Evolutionary conservation across 1,284 basidiomycete species (phyloP), one percentile per base, ranked within the genome.

Genomic region (Porogramme epimiltina): DNA sequence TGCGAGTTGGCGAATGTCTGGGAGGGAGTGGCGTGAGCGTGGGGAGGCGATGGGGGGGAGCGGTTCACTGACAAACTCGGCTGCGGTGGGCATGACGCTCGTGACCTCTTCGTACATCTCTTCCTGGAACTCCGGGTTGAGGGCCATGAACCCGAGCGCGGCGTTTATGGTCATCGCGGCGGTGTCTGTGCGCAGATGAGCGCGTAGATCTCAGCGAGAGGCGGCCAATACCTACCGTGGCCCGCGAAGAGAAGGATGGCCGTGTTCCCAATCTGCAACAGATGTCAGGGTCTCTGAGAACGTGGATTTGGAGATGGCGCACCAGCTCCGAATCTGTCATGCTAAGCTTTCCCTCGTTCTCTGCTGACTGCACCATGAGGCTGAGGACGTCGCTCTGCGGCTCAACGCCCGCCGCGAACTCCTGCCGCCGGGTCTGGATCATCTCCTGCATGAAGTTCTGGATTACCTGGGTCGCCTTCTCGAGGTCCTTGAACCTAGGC

Each of bases 221-320:
- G n/a, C n/a, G n/a, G n/a, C n/a, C n/a, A n/a, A n/a, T n/a, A 37
- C 57, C 38, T 20, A 60, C 60, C 38, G 34, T 55, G 53, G 4
- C 60, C 60, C 9, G 60, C 60, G 41, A 62, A 58, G 33, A 60
- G 34, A 28, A 60, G 55, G 6, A 54, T 55, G 45, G 60, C 58
- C 11, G 56, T 33, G 44, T 62, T 58, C 3, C 60, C 60, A 22
- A 55, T 54, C 53, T 55, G 26, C 20, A 33, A 19, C 25, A 22
- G 9, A 25, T 10, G 5, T 15, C 2, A 37, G 9, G 23, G 15
- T 5, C 2, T 20, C 18, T 37, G 9, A 37, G 34, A 5, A n/a
- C 34, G n/a, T n/a, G n/a, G 6, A 1, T 4, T 2, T n/a, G 4
- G 19, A 36, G 5, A 28, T n/a, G 2, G 45, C 45, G 15, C 25